Evolutionary conservation across 2,329 filamentous ascomycete species (phyloP), one percentile per base, ranked within the genome.

Genomic region (Colletotrichum acutatum): DNA sequence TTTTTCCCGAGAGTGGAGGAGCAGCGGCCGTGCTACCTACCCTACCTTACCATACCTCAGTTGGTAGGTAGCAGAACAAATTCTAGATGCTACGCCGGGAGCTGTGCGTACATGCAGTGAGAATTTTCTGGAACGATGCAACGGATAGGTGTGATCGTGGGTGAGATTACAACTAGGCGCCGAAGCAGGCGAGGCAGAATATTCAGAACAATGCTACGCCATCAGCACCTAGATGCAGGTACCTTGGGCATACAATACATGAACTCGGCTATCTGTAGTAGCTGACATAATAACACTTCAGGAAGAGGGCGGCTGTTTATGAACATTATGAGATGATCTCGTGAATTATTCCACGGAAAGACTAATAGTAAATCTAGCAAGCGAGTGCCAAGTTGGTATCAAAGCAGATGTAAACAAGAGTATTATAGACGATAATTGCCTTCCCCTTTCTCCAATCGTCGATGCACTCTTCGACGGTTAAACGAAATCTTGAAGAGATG

Each of bases 371-470:
- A 61, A 71, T 65, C 34, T 70, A 61, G 71, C 66, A 71, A 73
- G 60, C 34, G 49, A 66, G 34, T 57, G 60, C 66, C 56, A 42
- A 56, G 24, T 56, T 73, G 66, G 66, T 73, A 73, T 73, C 66
- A 70, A 68, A 71, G 71, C 26, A 66, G 49, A 49, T 71, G 52
- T 66, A 14, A 70, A 73, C 46, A 68, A 58, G 26, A 73, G 46
- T 61, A 73, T 70, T 73, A 73, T 30, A 52, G 46, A 65, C 24
- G 28, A 42, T 70, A 52, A 30, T 34, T 52, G 66, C 32, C 37
- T 14, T 49, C 30, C 12, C 37, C n/a, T 32, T 70, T 60, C 11
- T 14, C 32, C 16, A 26, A 19, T 19, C 68, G 30, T 26, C 34
- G 9, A 22, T 19, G 16, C 1, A 52, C 16, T 28, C 49, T 52